These are phyloP conservation scores for Heracleum sosnowskyi DNA, from an alignment of 129 eudicot genomes.

Conservation along the genomic window DNA sequence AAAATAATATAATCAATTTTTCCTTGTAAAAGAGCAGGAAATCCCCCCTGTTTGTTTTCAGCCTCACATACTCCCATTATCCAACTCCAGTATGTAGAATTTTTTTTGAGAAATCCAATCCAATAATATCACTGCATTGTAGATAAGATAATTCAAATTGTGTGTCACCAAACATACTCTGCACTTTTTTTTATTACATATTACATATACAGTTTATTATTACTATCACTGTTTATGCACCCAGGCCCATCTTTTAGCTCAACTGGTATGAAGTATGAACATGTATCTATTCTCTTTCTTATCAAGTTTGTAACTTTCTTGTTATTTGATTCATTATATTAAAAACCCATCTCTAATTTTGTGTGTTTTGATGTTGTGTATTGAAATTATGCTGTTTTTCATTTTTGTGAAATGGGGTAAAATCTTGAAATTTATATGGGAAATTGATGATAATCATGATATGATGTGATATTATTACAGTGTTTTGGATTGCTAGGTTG, in stretches of 20 bases:
- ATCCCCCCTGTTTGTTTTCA: neutral
- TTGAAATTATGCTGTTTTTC: neutral
- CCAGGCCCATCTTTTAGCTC: neutral
- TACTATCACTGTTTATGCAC: neutral
- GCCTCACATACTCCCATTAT: neutral
- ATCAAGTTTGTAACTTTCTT: neutral
- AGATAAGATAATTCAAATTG: constrained; percentile 3
- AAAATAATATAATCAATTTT: too few species aligned
- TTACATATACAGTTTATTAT: neutral
- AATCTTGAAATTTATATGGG: neutral
- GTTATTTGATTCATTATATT: neutral
- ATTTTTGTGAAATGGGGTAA: neutral
- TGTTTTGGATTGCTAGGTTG: neutral
- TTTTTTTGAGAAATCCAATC: neutral
- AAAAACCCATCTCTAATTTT: neutral
- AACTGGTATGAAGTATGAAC: constrained; percentile 5
- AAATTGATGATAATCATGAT: neutral
- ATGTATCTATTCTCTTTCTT: neutral
- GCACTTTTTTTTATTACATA: neutral
- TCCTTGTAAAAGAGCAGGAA: neutral
- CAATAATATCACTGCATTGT: neutral
- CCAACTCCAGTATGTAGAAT: neutral
- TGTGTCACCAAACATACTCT: neutral
- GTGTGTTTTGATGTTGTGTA: neutral
- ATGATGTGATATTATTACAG: neutral